A percentile compares a stretch with the other conserved stretches of the same genome.
phyloP scores from a whole-genome alignment of 2,329 filamentous ascomycete species.

The Trichoderma afroharzianum region DNA sequence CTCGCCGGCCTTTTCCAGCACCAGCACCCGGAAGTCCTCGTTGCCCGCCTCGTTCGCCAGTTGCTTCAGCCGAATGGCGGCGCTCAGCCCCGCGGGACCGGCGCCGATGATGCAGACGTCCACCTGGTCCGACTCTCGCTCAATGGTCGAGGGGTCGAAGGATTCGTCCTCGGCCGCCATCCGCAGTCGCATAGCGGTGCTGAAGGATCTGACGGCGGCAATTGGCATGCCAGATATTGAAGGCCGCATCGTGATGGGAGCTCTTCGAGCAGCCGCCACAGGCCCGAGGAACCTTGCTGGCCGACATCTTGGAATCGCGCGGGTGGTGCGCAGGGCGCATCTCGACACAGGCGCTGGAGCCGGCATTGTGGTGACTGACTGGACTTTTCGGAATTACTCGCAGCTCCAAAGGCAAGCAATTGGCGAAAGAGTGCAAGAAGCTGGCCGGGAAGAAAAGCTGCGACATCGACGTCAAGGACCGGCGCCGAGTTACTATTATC shows the following conservation, averaged over 20 bases:
- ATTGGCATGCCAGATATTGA: slow-evolving; percentile 19
- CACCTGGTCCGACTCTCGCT: slow-evolving; percentile 88
- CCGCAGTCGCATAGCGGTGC: slow-evolving; percentile 30
- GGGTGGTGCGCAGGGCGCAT: slow-evolving; percentile 38
- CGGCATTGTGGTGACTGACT: slow-evolving; percentile 32
- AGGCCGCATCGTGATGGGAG: slow-evolving; percentile 21
- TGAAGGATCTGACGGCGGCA: slow-evolving; percentile 34
- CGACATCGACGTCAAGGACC: slow-evolving; percentile 13
- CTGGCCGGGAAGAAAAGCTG: slow-evolving; percentile 12
- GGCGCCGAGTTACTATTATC: slow-evolving; percentile 19
- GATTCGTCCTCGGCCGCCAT: slow-evolving; percentile 41
- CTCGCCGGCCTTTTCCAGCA: slow-evolving; percentile 94
- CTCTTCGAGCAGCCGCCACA: slow-evolving; percentile 23
- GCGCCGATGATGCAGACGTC: slow-evolving; percentile 97
- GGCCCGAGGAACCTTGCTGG: slow-evolving; percentile 25
- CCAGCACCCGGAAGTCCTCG: slow-evolving; percentile 87
- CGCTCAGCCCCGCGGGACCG: slow-evolving; percentile 88
- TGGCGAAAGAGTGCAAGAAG: neutral
- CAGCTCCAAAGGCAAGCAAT: slow-evolving; percentile 1
- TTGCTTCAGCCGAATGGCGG: slow-evolving; percentile 93
- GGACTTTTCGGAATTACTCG: neutral
- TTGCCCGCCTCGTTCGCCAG: slow-evolving; percentile 91
- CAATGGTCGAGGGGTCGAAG: slow-evolving; percentile 66
- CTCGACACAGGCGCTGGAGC: slow-evolving; percentile 37
- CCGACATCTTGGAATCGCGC: slow-evolving; percentile 31